A percentile compares a stretch with the other conserved stretches of the same genome.
phyloP scores from a whole-genome alignment of 2,329 filamentous ascomycete genomes.

The Curvularia hawaiiensis region DNA sequence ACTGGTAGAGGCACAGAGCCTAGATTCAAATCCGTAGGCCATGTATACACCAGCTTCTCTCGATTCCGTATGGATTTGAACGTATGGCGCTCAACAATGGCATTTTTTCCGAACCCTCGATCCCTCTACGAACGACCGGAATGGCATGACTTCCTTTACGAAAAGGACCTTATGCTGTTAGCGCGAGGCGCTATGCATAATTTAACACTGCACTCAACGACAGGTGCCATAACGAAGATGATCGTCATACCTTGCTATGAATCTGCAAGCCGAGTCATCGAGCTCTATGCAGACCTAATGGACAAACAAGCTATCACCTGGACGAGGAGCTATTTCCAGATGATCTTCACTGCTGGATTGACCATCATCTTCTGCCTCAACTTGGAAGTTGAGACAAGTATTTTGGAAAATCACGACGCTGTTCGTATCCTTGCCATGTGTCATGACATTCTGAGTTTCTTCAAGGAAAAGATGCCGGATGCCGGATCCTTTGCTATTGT shows the following conservation, averaged over 20 bases:
- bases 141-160: conserved; percentile 53
- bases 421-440: conserved; percentile 13
- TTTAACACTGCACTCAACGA: conserved; percentile 22
- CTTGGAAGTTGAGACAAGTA: conserved; percentile 29
- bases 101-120: conserved; percentile 40
- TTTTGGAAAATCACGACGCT: neutral
- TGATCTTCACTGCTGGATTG: conserved; percentile 54
- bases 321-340: conserved; percentile 57
- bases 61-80: conserved; percentile 44
- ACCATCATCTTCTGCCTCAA: conserved; percentile 31
- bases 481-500: conserved; percentile 33
- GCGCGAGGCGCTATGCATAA: conserved; percentile 51
- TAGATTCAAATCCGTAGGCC: neutral
- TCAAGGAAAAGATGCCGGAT: conserved; percentile 34
- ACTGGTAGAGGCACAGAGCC: neutral
- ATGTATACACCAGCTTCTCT: neutral
- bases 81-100: conserved; percentile 44
- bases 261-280: conserved; percentile 47
- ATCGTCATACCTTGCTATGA: conserved; percentile 37
- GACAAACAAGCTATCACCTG: conserved; percentile 48
- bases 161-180: conserved; percentile 50
- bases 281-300: conserved; percentile 48
- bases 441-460: conserved; percentile 26
- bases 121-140: conserved; percentile 53
- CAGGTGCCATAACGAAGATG: conserved; percentile 13